A percentile compares a stretch with the other conserved stretches of the same genome.
phyloP scores from a whole-genome alignment of 2,329 filamentous ascomycete species.

The Ceratocystis huliohia region DNA sequence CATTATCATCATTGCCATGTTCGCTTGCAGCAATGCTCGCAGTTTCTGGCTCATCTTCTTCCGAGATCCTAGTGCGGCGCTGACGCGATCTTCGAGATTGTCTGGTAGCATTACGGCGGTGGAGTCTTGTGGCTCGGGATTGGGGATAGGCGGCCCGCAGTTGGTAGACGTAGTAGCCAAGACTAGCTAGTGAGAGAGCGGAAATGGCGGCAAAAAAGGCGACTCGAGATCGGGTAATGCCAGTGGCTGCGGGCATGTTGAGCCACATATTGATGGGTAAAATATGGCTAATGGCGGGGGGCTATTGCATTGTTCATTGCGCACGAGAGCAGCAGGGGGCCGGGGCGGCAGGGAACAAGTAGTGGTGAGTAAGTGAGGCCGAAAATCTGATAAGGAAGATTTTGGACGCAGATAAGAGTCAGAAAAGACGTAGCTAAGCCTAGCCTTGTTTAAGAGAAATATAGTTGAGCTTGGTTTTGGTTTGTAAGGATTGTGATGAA shows the following conservation, averaged over 20 bases:
- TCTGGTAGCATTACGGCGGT: slow-evolving; percentile 55
- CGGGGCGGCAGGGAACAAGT: too few species aligned
- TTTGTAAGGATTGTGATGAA: background rate
- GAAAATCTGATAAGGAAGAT: too few species aligned
- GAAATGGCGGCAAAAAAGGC: slow-evolving; percentile 42
- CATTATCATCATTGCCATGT: background rate
- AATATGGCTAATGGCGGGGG: slow-evolving; percentile 1
- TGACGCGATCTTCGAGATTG: slow-evolving; percentile 31
- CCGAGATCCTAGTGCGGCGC: background rate
- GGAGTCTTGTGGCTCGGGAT: slow-evolving; percentile 32
- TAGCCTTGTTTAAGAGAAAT: too few species aligned
- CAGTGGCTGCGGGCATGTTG: slow-evolving; percentile 40
- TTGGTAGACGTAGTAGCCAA: slow-evolving; percentile 36
- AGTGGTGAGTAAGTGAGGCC: too few species aligned
- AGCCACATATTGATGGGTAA: slow-evolving; percentile 32
- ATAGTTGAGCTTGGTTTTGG: too few species aligned
- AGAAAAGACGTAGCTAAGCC: too few species aligned
- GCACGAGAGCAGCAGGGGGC: background rate
- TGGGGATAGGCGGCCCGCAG: slow-evolving; percentile 22
- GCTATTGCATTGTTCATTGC: slow-evolving; percentile 18
- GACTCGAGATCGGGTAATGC: slow-evolving; percentile 41
- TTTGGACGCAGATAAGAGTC: too few species aligned
- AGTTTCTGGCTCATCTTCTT: slow-evolving; percentile 11
- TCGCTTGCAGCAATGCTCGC: slow-evolving; percentile 3
- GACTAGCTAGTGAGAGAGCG: slow-evolving; percentile 42